phyloP scores from a whole-genome alignment of 2,329 filamentous ascomycete genomes.

The Graphilbum sp. region DNA sequence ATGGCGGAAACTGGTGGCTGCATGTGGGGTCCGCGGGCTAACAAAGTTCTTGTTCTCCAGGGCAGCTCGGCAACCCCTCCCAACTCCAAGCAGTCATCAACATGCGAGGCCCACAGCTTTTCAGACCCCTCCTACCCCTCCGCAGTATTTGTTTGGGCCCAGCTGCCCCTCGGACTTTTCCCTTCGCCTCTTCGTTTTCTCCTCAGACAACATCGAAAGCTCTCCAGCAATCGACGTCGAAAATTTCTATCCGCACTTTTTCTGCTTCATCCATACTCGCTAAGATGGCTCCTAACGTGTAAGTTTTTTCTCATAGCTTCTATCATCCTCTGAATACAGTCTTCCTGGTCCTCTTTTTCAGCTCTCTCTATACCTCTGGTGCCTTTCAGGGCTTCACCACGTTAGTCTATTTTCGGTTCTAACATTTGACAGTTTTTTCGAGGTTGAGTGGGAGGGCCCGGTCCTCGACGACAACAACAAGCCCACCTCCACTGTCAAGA shows the following conservation, averaged over 20 bases:
- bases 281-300: constrained; percentile 49
- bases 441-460: constrained; percentile 57
- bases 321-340: not conserved
- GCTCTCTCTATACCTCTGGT: not conserved
- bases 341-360: constrained; percentile 1
- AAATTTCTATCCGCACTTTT: constrained; percentile 16
- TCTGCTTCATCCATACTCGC: constrained; percentile 29
- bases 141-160: constrained; percentile 15
- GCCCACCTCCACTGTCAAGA: constrained; percentile 36
- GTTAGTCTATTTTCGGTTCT: not conserved
- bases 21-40: not conserved
- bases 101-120: constrained; percentile 13
- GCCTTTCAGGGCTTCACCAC: not conserved
- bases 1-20: no score
- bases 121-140: constrained; percentile 24
- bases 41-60: not conserved
- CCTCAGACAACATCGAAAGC: constrained; percentile 9
- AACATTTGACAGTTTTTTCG: constrained; percentile 43
- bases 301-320: constrained; percentile 21
- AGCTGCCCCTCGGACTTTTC: constrained; percentile 17
- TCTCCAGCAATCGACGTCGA: constrained; percentile 17
- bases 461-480: constrained; percentile 43
- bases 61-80: not conserved
- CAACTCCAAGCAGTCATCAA: not conserved
- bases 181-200: constrained; percentile 14